Evolutionary conservation across 2,329 filamentous ascomycete genomes (phyloP).

Genomic region (Didymella sp.): DNA sequence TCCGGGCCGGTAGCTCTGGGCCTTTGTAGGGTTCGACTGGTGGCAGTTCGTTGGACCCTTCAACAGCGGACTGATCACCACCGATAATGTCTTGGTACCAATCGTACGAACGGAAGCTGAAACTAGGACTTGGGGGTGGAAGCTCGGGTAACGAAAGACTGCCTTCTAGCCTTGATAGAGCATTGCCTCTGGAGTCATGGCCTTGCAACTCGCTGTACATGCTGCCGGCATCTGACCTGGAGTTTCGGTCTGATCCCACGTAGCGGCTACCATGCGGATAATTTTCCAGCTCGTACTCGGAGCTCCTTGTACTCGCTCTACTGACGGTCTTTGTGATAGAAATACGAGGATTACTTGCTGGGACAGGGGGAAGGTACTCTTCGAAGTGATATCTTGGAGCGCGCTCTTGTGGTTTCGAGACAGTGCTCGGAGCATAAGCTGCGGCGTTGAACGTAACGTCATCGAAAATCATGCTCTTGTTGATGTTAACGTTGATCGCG

Average conservation of each 20-base stretch:
- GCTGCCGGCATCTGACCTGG: slow-evolving; percentile 13
- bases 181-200: slow-evolving; percentile 14
- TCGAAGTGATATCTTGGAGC: slow-evolving; percentile 33
- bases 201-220: slow-evolving; percentile 7
- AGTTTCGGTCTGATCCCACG: slow-evolving; percentile 6
- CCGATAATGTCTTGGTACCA: slow-evolving; percentile 40
- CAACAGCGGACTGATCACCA: slow-evolving; percentile 23
- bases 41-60: neutral
- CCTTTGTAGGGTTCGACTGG: neutral
- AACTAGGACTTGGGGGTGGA: slow-evolving; percentile 33
- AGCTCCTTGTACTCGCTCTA: slow-evolving; percentile 16
- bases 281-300: slow-evolving; percentile 30
- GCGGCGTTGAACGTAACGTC: slow-evolving; percentile 32
- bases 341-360: slow-evolving; percentile 16
- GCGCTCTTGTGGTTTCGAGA: slow-evolving; percentile 25
- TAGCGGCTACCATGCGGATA: slow-evolving; percentile 21
- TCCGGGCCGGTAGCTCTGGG: slow-evolving; percentile 13
- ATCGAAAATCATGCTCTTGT: slow-evolving; percentile 41
- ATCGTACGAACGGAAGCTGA: slow-evolving; percentile 37
- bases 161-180: slow-evolving; percentile 24
- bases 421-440: slow-evolving; percentile 18
- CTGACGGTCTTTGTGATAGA: slow-evolving; percentile 12
- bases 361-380: slow-evolving; percentile 31
- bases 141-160: slow-evolving; percentile 24
- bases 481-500: slow-evolving; percentile 38